A percentile compares a stretch with the other conserved stretches of the same genome.
Evolutionary conservation across 331 rosid species (phyloP).

Genomic region (Prunus yedoensis): DNA sequence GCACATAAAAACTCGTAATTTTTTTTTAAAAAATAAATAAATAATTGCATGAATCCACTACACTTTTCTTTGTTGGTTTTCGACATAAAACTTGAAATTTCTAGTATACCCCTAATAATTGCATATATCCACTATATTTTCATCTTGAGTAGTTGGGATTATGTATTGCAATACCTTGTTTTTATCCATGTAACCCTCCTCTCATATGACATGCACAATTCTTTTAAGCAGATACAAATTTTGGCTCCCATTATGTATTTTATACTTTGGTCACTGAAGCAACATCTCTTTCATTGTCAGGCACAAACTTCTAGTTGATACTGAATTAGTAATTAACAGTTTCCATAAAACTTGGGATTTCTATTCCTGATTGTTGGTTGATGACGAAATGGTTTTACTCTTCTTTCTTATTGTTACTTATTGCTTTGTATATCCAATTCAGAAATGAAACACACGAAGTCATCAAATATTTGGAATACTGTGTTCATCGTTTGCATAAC

Average conservation of each 20-base stretch:
- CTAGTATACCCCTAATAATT: neutral
- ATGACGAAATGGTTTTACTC: neutral
- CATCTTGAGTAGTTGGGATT: neutral
- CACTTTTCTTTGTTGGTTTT: too few relatives aligned
- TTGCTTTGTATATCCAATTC: slow-evolving; percentile 32
- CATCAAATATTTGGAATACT: slow-evolving; percentile 89
- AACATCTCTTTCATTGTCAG: neutral
- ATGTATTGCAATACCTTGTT: neutral
- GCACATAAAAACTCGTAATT: neutral
- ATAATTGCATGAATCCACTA: too few relatives aligned
- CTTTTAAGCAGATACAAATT: neutral
- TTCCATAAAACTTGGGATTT: slow-evolving; percentile 7
- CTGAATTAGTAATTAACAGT: neutral
- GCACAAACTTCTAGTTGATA: slow-evolving; percentile 1
- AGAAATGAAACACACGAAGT: slow-evolving; percentile 99
- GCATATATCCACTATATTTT: neutral
- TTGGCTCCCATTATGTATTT: neutral
- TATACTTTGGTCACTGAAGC: neutral
- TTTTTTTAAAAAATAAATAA: too few relatives aligned
- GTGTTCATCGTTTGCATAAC: slow-evolving; percentile 88
- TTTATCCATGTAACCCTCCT: neutral
- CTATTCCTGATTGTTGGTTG: slow-evolving; percentile 6
- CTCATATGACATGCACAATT: neutral
- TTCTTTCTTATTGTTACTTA: neutral
- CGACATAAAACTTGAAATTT: neutral